Evolutionary conservation across 441 rosid genomes (phyloP), one percentile per base, ranked within the genome.

Genomic region (Breynia disticha): DNA sequence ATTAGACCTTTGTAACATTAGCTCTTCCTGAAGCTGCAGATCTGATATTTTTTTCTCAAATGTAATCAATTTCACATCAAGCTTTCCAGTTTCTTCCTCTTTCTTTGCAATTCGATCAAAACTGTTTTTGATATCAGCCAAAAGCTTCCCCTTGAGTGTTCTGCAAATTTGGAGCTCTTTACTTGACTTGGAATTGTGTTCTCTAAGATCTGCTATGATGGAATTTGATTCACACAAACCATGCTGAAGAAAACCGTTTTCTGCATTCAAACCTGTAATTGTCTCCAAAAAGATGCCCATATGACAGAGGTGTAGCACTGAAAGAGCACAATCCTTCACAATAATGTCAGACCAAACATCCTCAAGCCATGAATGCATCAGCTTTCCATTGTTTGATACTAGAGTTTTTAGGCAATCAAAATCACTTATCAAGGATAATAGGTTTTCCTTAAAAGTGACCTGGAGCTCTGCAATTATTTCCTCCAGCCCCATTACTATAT

Each of bases 331-430:
- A 61, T 90, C 99, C 77, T 93, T 87, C 66, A 65, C 78, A 59
- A 90, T 75, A 55, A 90, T 84, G 76, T 79, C 98, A 18, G 99
- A 86, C 98, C 99, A 95, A 61, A 95, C 67, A 59, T 95, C 98
- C 68, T 90, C 99, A 64, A 95, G 82, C 82, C 80, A 79, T 28
- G 87, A 76, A 50, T 72, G 69, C 65, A 79, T 79, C 60, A 78
- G 57, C 75, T 73, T 84, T 42, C 69, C 57, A n/a, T 85, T 79
- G 64, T 90, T 78, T 45, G 69, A 76, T 70, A 82, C 55, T 51
- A 66, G 63, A 67, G 80, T 67, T 71, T 79, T 90, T 44, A 82
- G 50, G 55, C 63, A 46, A 54, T 65, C 66, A 61, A 80, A 65
- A 48, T 87, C 95, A 62, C 57, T 48, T 50, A 76, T 74, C 65